phyloP scores from a whole-genome alignment of 1,284 basidiomycete species.

The Trichosporon ovoides region DNA sequence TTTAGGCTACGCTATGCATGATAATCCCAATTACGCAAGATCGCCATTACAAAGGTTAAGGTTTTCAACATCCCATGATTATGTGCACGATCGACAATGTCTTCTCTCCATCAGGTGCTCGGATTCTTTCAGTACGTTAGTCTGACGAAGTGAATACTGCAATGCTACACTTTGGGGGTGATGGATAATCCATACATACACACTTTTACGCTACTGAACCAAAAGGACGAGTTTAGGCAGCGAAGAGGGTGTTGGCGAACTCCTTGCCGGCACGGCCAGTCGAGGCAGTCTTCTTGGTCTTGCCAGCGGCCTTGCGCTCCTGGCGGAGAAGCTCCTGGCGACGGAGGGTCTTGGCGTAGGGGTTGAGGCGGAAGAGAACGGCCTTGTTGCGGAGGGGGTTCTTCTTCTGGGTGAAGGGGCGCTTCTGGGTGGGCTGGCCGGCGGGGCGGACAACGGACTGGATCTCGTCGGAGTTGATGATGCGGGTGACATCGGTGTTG shows the following conservation, averaged over 20 bases:
- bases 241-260: slow-evolving; percentile 80
- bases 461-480: slow-evolving; percentile 98
- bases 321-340: slow-evolving; percentile 65
- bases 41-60: no score
- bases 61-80: no score
- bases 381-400: slow-evolving; percentile 96
- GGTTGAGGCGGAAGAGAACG: slow-evolving; percentile 97
- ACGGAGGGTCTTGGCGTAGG: slow-evolving; percentile 92
- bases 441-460: slow-evolving; percentile 85
- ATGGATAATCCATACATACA: slow-evolving; percentile 19
- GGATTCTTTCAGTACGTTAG: no score
- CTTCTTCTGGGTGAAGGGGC: slow-evolving; percentile 98
- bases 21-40: no score
- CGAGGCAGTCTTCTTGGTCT: slow-evolving; percentile 46
- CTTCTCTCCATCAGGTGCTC: no score
- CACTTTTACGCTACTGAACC: slow-evolving; percentile 3
- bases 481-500: slow-evolving; percentile 93
- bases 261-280: slow-evolving; percentile 65
- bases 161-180: not conserved
- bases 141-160: no score
- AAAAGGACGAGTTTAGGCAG: slow-evolving; percentile 58
- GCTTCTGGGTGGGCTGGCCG: slow-evolving; percentile 53
- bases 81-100: no score
- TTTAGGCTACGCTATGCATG: slow-evolving; percentile 3
- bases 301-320: slow-evolving; percentile 45